Evolutionary conservation across 2,329 filamentous ascomycete species (phyloP).

Genomic region (Cladosporium sp.): DNA sequence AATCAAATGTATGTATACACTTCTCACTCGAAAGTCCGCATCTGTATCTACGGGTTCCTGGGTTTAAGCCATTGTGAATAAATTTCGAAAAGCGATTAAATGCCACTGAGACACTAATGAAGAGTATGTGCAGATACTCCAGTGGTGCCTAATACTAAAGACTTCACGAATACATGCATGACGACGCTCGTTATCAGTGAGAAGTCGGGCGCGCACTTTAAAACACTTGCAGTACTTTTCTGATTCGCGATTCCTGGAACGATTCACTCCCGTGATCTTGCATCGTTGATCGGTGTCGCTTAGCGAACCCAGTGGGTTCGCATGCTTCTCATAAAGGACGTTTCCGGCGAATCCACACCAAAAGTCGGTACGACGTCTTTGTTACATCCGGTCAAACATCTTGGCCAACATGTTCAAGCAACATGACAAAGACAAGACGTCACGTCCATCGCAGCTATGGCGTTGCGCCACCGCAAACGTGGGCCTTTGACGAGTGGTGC

Average conservation of each 20-base stretch:
- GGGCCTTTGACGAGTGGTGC: background rate
- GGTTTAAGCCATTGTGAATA: background rate
- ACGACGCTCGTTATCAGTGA: background rate
- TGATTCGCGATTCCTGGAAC: background rate
- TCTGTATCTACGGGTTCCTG: background rate
- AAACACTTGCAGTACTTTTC: background rate
- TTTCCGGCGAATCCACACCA: background rate
- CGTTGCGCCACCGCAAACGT: background rate
- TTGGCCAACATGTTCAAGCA: background rate
- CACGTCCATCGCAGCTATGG: background rate
- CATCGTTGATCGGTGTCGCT: background rate
- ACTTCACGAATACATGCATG: background rate
- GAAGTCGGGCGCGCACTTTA: background rate
- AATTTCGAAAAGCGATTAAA: background rate
- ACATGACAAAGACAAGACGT: background rate
- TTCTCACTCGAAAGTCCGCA: background rate
- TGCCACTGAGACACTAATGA: background rate
- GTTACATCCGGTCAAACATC: background rate
- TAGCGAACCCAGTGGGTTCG: background rate
- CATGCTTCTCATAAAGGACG: background rate
- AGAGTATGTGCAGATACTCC: background rate
- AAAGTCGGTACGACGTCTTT: background rate
- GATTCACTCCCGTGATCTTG: background rate
- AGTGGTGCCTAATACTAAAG: background rate
- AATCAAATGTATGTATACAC: conserved; percentile 5